Conservation (phyloP, 2,329 filamentous ascomycete species). For the Colletotrichum sansevieriae region DNA sequence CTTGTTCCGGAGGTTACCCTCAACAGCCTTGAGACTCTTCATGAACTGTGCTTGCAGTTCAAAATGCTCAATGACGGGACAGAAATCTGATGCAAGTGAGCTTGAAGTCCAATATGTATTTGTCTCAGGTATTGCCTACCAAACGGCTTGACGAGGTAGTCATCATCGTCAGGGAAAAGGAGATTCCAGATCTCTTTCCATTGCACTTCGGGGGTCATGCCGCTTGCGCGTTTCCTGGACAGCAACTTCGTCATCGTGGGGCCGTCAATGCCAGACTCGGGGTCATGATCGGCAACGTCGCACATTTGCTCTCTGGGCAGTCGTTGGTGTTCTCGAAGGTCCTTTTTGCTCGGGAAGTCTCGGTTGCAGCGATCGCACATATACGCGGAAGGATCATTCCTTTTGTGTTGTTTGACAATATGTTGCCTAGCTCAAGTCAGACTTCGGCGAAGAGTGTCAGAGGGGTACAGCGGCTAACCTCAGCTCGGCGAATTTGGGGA, state of each 20-base stretch:
- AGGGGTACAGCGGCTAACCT: constrained; percentile 46
- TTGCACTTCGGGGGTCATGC: constrained; percentile 53
- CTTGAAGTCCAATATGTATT: neutral
- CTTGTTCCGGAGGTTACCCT: constrained; percentile 52
- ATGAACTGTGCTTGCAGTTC: constrained; percentile 53
- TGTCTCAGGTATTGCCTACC: constrained; percentile 43
- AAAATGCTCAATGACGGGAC: constrained; percentile 58
- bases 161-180: constrained; percentile 57
- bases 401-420: constrained; percentile 59
- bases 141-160: constrained; percentile 48
- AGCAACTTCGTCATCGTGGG: constrained; percentile 56
- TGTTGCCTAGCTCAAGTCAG: constrained; percentile 50
- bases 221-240: constrained; percentile 55
- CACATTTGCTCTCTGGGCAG: constrained; percentile 58
- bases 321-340: constrained; percentile 55
- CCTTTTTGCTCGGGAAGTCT: constrained; percentile 54
- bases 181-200: constrained; percentile 59
- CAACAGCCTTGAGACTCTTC: constrained; percentile 50
- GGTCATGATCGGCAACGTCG: constrained; percentile 56
- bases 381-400: constrained; percentile 56
- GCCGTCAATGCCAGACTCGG: constrained; percentile 56
- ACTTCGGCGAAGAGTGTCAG: neutral
- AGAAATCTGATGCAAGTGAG: constrained; percentile 50
- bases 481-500: constrained; percentile 57
- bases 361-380: constrained; percentile 57